A percentile compares a stretch with the other conserved stretches of the same genome.
Conservation (phyloP, 1,284 basidiomycete genomes). For the Ceratobasidium sp. region DNA sequence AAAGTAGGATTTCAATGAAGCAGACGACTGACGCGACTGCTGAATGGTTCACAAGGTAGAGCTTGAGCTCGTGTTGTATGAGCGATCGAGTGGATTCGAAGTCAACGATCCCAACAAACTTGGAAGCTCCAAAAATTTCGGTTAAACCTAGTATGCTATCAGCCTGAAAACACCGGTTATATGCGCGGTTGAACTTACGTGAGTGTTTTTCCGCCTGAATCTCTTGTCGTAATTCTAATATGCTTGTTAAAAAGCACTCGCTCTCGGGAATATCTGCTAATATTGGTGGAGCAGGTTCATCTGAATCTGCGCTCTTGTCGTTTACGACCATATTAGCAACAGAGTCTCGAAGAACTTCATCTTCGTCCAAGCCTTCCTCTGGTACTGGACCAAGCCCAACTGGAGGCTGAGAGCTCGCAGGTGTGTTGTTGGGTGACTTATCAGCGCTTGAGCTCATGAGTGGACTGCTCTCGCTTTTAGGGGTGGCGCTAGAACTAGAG, state of each 20-base stretch:
- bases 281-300: conserved; percentile 49
- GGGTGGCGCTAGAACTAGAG: conserved; percentile 57
- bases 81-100: conserved; percentile 79
- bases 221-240: conserved; percentile 75
- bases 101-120: conserved; percentile 95
- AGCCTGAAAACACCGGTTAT: not conserved
- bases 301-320: conserved; percentile 17
- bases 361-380: conserved; percentile 38
- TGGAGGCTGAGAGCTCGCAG: conserved; percentile 5
- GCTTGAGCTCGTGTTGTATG: conserved; percentile 88
- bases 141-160: conserved; percentile 72
- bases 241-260: conserved; percentile 84
- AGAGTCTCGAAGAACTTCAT: conserved; percentile 41
- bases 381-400: not conserved
- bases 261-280: conserved; percentile 70
- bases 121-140: conserved; percentile 89
- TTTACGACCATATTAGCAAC: conserved; percentile 43
- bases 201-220: conserved; percentile 75
- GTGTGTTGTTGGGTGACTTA: conserved; percentile 25
- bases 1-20: not conserved
- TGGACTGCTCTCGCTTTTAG: conserved; percentile 35
- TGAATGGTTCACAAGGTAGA: conserved; percentile 92
- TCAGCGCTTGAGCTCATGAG: conserved; percentile 51
- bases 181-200: conserved; percentile 65
- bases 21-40: conserved; percentile 75